phyloP scores from a whole-genome alignment of 1,284 basidiomycete genomes.

The Cryptococcus floricola region DNA sequence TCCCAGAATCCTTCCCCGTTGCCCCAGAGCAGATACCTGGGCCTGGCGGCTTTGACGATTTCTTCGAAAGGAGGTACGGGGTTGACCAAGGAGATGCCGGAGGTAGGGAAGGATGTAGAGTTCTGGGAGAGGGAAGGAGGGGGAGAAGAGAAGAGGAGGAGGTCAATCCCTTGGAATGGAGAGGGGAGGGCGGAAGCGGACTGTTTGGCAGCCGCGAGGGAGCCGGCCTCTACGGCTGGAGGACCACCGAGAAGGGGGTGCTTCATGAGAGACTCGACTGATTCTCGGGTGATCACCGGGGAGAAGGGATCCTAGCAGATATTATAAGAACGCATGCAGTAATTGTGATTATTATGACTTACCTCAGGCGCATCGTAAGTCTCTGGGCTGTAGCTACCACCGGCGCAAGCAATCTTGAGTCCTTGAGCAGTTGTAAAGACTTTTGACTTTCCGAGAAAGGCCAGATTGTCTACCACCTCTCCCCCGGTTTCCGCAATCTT shows the following conservation, averaged over 20 bases:
- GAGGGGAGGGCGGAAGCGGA: slow-evolving; percentile 57
- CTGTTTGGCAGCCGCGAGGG: slow-evolving; percentile 68
- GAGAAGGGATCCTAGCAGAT: slow-evolving; percentile 60
- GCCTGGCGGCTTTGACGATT: slow-evolving; percentile 53
- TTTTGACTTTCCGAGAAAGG: slow-evolving; percentile 78
- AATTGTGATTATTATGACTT: neutral
- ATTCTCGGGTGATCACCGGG: slow-evolving; percentile 66
- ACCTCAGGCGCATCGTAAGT: slow-evolving; percentile 50
- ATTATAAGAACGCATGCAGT: neutral
- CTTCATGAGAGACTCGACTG: slow-evolving; percentile 61
- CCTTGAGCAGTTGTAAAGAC: slow-evolving; percentile 77
- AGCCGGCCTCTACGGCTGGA: slow-evolving; percentile 53
- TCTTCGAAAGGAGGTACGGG: slow-evolving; percentile 64
- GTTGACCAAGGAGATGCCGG: slow-evolving; percentile 51
- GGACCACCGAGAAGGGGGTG: slow-evolving; percentile 47
- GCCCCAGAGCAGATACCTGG: slow-evolving; percentile 54
- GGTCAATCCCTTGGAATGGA: slow-evolving; percentile 64
- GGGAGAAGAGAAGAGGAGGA: slow-evolving; percentile 76
- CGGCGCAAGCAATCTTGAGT: slow-evolving; percentile 77
- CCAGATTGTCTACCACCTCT: slow-evolving; percentile 74
- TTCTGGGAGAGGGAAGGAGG: slow-evolving; percentile 66
- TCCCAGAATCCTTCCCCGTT: slow-evolving; percentile 73
- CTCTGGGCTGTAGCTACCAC: slow-evolving; percentile 66
- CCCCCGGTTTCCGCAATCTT: slow-evolving; percentile 70
- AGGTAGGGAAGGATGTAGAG: slow-evolving; percentile 55